Evolutionary conservation across 495 filamentous ascomycete species (phyloP), one percentile per base, ranked within the genome.

Genomic region (Penicillium maclennaniae): DNA sequence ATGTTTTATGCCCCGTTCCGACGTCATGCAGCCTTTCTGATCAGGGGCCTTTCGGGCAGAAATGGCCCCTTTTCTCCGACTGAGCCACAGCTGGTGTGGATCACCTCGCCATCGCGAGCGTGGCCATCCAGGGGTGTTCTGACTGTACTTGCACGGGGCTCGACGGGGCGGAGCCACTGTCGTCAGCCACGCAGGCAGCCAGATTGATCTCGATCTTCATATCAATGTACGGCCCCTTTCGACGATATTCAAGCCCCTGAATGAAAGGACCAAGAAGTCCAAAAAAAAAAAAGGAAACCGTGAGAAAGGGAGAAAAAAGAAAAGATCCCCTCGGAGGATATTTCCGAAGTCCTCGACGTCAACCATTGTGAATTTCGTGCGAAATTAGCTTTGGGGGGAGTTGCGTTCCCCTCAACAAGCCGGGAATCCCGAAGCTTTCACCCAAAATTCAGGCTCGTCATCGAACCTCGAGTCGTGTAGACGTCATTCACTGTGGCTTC

Each of bases 111-210:
- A 10, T 40, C 7, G 38, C 38, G n/a, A 34, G 15, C 31, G 15
- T 14, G 10, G 31, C 10, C 31, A 12, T 34, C 10, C 31, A 17
- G 19, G n/a, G n/a, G 16, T 40, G n/a, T 10, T 40, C n/a, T n/a
- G n/a, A n/a, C n/a, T n/a, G n/a, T 40, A 40, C 16, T n/a, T 40
- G 38, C 37, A 7, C 15, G 12, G 38, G 45, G 25, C 38, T 36
- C 42, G 37, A 20, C 43, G 27, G 43, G 44, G 54, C 48, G 44
- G 39, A 56, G 54, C 48, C 54, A 56, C 53, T 36, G 49, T 56
- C 54, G 54, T 56, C 54, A 61, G 58, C 58, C 58, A 56, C 58
- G 49, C 36, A 61, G 58, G 58, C 58, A 61, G 47, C 54, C 50
- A 46, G 23, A 54, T 57, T 46, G 37, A 42, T 41, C 16, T 40